These are phyloP conservation scores for Trichoderma sp. DNA, from an alignment of 2,329 filamentous ascomycete genomes.

Conservation along the genomic window DNA sequence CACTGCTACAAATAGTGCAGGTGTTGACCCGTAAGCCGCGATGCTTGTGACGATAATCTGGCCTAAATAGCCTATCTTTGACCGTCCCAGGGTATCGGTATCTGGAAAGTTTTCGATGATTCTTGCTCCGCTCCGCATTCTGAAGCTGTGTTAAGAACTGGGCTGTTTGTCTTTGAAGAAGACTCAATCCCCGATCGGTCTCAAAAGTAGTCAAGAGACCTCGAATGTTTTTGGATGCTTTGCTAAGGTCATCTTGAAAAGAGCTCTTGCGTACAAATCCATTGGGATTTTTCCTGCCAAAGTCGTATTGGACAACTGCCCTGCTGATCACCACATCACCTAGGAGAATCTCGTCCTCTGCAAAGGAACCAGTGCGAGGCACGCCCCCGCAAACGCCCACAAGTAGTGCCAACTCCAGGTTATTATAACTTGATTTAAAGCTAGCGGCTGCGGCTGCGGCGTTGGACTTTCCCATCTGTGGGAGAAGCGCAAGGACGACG, in stretches of 20 bases:
- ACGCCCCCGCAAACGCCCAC: constrained; percentile 41
- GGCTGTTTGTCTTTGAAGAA: constrained; percentile 14
- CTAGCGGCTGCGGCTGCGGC: constrained; percentile 29
- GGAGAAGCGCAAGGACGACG: constrained; percentile 29
- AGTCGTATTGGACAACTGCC: constrained; percentile 31
- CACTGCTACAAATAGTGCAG: constrained; percentile 14
- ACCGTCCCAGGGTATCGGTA: constrained; percentile 29
- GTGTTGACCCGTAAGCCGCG: constrained; percentile 1
- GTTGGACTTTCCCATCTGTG: constrained; percentile 29
- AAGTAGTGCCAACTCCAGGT: constrained; percentile 34
- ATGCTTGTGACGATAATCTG: constrained; percentile 35
- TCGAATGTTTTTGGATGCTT: constrained; percentile 29
- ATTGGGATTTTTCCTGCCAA: constrained; percentile 27
- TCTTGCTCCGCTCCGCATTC: background rate
- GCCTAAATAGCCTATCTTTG: constrained; percentile 31
- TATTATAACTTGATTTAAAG: constrained; percentile 33
- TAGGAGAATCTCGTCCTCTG: constrained; percentile 26
- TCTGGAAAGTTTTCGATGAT: constrained; percentile 8
- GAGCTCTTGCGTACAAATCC: constrained; percentile 28
- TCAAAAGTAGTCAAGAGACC: constrained; percentile 27
- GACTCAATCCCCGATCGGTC: constrained; percentile 17
- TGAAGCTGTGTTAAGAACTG: constrained; percentile 20
- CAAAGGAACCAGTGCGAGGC: constrained; percentile 22
- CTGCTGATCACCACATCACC: constrained; percentile 35
- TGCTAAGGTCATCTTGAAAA: constrained; percentile 26